Base-by-base conservation (phyloP, 345 rosid species). In the Geranium rotundifolium region DNA sequence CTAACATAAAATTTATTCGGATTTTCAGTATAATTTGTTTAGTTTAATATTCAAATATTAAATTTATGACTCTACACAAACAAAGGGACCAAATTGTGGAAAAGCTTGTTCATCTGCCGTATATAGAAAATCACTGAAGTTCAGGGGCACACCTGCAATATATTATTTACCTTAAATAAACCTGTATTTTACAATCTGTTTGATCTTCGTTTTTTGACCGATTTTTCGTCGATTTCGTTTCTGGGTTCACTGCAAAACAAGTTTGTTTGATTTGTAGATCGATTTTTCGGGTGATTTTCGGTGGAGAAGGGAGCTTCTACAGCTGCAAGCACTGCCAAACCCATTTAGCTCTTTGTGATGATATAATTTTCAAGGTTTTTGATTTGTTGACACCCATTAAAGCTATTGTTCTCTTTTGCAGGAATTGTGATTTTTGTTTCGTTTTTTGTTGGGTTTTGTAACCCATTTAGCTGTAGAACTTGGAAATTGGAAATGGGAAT, bases 261-360 rank as follows among this genome's bases (percentile, higher is more conserved):
- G n/a, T 41, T 41, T 41, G 5, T 5, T 5, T 41, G 50, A 31
- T 31, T 31, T 41, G 1, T 41, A 41, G 9, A 41, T 41, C 50
- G 50, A 41, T 5, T 41, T 12, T n/a, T n/a, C n/a, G n/a, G n/a
- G n/a, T 41, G 50, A 13, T 6, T 41, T 41, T 12, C 54, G 29
- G 49, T 8, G 60, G 37, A 23, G 82, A 88, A 71, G 87, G 92
- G 75, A 69, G 54, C 49, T 52, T 80, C 57, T 84, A 84, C 64
- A 79, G 81, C 69, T 89, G 96, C 79, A 89, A 84, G 58, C 81
- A 86, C 82, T 89, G 96, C 72, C 71, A 65, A 0, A 78, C 89
- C n/a, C 85, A 79, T 77, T 79, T 89, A 55, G 93, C 83, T 14
- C 49, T 82, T n/a, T 19, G 62, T 27, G 70, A 70, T 34, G 87